phyloP scores from a whole-genome alignment of 2,329 filamentous ascomycete genomes.

The Colletotrichum tropicale region DNA sequence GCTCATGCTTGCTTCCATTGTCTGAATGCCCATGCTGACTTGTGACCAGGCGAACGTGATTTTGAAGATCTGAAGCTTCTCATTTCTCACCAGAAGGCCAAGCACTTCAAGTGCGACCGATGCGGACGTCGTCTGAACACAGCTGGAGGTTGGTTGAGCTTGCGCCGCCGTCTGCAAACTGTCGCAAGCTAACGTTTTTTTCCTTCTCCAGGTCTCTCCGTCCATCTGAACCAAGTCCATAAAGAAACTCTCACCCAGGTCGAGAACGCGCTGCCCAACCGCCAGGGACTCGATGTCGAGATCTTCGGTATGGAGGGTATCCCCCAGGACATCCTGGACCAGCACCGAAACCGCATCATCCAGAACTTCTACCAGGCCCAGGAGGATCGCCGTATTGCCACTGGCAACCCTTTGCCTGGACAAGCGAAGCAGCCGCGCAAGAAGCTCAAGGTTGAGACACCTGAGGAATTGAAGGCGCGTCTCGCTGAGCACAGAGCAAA shows the following conservation, averaged over 20 bases:
- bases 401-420: conserved; percentile 82
- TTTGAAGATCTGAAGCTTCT: conserved; percentile 97
- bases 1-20: neutral
- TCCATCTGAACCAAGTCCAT: conserved; percentile 98
- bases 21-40: conserved; percentile 24
- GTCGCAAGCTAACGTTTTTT: conserved; percentile 16
- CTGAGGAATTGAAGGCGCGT: conserved; percentile 80
- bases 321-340: conserved; percentile 80
- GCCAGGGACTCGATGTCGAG: conserved; percentile 86
- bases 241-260: conserved; percentile 88
- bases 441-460: conserved; percentile 74
- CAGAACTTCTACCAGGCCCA: conserved; percentile 86
- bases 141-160: conserved; percentile 74
- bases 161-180: neutral
- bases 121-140: conserved; percentile 91
- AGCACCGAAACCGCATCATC: conserved; percentile 86
- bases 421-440: conserved; percentile 69
- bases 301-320: conserved; percentile 99
- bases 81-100: conserved; percentile 97
- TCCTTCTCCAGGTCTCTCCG: conserved; percentile 73
- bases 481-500: conserved; percentile 78
- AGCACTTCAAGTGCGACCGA: conserved; percentile 97
- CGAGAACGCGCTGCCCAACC: conserved; percentile 89
- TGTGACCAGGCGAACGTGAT: conserved; percentile 76
- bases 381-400: conserved; percentile 79